Conservation (phyloP, 2,329 filamentous ascomycete genomes). For the Thermothelomyces thermophilus region DNA sequence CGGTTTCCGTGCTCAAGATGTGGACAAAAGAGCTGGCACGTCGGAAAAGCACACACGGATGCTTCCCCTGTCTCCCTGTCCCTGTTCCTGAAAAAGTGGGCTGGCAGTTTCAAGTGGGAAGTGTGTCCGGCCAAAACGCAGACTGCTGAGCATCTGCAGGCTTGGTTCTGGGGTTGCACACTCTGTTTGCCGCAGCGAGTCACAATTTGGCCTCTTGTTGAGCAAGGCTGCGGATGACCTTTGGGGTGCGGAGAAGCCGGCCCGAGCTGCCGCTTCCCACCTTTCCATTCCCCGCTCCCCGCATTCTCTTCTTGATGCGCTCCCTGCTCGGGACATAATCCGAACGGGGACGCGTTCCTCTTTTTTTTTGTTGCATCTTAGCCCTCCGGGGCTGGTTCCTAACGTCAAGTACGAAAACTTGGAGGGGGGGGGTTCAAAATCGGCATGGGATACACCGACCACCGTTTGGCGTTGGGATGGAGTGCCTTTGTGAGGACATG, state of each 20-base stretch:
- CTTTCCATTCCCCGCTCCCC: slow-evolving; percentile 17
- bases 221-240: slow-evolving; percentile 14
- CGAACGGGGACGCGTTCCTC: slow-evolving; percentile 4
- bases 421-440: slow-evolving; percentile 2
- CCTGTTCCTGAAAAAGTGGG: background rate
- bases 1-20: no score
- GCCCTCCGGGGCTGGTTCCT: slow-evolving; percentile 2
- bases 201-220: slow-evolving; percentile 10
- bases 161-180: slow-evolving; percentile 11
- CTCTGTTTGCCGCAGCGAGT: slow-evolving; percentile 4
- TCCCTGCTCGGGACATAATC: slow-evolving; percentile 12
- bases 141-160: slow-evolving; percentile 8
- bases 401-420: slow-evolving; percentile 1
- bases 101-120: background rate
- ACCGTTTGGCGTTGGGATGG: slow-evolving; percentile 14
- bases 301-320: slow-evolving; percentile 19
- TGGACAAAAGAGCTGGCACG: no score
- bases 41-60: no score
- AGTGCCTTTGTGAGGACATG: slow-evolving; percentile 9
- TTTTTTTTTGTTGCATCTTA: slow-evolving; percentile 5
- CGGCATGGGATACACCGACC: slow-evolving; percentile 4
- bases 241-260: slow-evolving; percentile 15
- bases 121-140: background rate
- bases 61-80: no score
- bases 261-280: slow-evolving; percentile 13